These are phyloP conservation scores for Helianthus annuus DNA, from an alignment of 129 eudicot genomes.

Conservation along the genomic window HanXRQr2.0-SUNRISE NC_035444.2:7319901-7320400, in stretches of 20 bases:
- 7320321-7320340: slow-evolving; percentile 88
- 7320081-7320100: slow-evolving; percentile 92
- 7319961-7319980: no score
- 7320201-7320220: slow-evolving; percentile 53
- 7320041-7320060: neutral
- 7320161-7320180: slow-evolving; percentile 46
- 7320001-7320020: no score
- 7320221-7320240: slow-evolving; percentile 75
- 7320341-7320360: slow-evolving; percentile 99
- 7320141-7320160: slow-evolving; percentile 65
- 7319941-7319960: no score
- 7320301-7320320: slow-evolving; percentile 71
- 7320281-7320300: slow-evolving; percentile 67
- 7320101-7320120: slow-evolving; percentile 78
- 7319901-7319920: no score
- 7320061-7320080: slow-evolving; percentile 92
- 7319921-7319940: no score
- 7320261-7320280: slow-evolving; percentile 93
- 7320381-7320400: slow-evolving; percentile 49
- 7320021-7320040: no score
- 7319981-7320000: no score
- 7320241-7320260: slow-evolving; percentile 92
- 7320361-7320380: slow-evolving; percentile 87
- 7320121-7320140: slow-evolving; percentile 65
- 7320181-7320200: slow-evolving; percentile 55